These are phyloP conservation scores for Zelonia costaricensis DNA, from an alignment of 208 protist species.

Conservation along the genomic window DNA sequence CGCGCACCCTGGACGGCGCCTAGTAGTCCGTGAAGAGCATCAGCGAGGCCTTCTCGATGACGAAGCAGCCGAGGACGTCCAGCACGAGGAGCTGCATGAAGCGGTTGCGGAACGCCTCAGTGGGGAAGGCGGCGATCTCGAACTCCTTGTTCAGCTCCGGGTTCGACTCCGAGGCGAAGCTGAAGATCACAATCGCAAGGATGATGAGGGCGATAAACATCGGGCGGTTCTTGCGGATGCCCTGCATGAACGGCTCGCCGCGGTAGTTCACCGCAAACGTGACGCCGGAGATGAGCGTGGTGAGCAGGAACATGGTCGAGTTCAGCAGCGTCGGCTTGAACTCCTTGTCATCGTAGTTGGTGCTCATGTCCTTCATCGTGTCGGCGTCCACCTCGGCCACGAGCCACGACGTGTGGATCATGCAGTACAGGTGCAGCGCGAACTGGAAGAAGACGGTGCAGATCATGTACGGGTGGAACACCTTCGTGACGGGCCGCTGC, in stretches of 20 bases:
- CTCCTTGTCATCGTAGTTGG: constrained; percentile 70
- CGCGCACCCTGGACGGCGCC: no score
- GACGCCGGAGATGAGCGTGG: constrained; percentile 91
- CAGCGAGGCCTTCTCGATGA: constrained; percentile 73
- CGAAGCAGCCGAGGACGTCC: constrained; percentile 76
- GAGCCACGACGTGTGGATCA: constrained; percentile 87
- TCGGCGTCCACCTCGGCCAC: constrained; percentile 71
- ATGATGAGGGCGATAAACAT: constrained; percentile 88
- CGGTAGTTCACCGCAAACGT: constrained; percentile 99
- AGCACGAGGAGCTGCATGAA: constrained; percentile 76
- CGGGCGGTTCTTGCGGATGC: constrained; percentile 90
- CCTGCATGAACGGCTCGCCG: constrained; percentile 95
- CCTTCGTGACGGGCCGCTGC: constrained; percentile 90
- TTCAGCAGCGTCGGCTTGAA: constrained; percentile 98
- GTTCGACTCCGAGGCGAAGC: constrained; percentile 77
- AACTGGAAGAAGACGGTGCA: constrained; percentile 96
- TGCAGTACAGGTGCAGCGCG: constrained; percentile 91
- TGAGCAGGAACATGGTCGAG: constrained; percentile 97
- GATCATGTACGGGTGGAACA: constrained; percentile 97
- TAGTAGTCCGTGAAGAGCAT: constrained; percentile 77
- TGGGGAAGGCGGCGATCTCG: constrained; percentile 90
- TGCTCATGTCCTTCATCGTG: constrained; percentile 57
- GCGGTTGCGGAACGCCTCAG: constrained; percentile 64
- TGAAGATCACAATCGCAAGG: constrained; percentile 71
- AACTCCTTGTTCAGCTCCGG: constrained; percentile 83